Evolutionary conservation across 1,284 basidiomycete species (phyloP), one percentile per base, ranked within the genome.

Genomic region (Leccinum insolens): DNA sequence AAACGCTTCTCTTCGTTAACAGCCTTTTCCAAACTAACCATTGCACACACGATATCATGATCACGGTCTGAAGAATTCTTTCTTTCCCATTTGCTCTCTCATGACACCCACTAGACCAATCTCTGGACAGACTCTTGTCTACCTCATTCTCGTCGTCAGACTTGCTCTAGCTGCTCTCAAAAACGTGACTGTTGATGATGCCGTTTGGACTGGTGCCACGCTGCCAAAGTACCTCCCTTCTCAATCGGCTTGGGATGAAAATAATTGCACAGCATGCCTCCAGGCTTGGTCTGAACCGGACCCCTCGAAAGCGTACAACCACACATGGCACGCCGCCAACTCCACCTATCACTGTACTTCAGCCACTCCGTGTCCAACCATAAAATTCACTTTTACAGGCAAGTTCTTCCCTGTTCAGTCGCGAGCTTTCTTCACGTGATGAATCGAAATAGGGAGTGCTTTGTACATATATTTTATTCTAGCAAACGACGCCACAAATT

Each of bases 381-480:
- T 75, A 25, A 28, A 71, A 1, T 62, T 75, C 31, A 67, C 65
- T 17, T 74, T 74, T 3, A 68, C 22, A 52, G 72, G 73, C 63
- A 46, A 1, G 65, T 44, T 5, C 4, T 39, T 20, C 31, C 12
- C 25, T 58, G 1, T 22, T 58, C 2, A 28, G 6, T 58, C 57
- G 25, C 25, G 25, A 58, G 57, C 28, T 28, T 58, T 61, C n/a
- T 7, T 39, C 34, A 65, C 12, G 31, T 11, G 0, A 37, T 20
- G 14, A 0, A 22, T 39, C 6, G 9, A 14, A 20, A 37, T 37
- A 61, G 73, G 74, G 22, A 73, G 39, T 25, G 72, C 58, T 2
- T 0, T 75, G 14, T 73, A 75, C 5, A 70, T 75, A 39, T 73
- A 74, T 52, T 73, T 73, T 39, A 72, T 72, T 58, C 4, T 66